Evolutionary conservation across 495 filamentous ascomycete genomes (phyloP), one percentile per base, ranked within the genome.

Genomic region (Penicillium paxilli): DNA sequence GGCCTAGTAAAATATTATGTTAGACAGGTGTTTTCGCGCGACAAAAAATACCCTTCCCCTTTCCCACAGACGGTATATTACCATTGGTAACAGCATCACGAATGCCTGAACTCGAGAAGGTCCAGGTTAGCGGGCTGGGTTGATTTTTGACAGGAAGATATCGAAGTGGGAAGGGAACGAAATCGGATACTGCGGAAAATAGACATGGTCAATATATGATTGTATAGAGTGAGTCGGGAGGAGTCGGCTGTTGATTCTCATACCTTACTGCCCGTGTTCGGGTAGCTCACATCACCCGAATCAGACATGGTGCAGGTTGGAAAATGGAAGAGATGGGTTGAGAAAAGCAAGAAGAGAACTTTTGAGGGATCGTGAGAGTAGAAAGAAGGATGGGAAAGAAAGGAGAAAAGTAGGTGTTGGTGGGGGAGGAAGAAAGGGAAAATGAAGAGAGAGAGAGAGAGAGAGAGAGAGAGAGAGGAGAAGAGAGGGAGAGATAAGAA

Each of bases 1-100:
- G 88, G 51, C 87, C 91, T 91, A 40, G 61, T 17, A 47, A 40
- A 30, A 42, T 16, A 37, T 38, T 14, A 42, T 23, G 67, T 81
- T 55, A 76, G 68, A 55, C 62, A 63, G 56, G 65, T 63, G 20
- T 64, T 48, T n/a, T n/a, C n/a, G 45, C 64, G 44, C 58, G 33
- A 19, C 23, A 46, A 26, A 30, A 48, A 6, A 21, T 1, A 16
- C 14, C 16, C 22, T n/a, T n/a, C 14, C 22, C 45, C 46, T 51
- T 47, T 40, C 55, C 23, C 41, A 42, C 35, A 38, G 40, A 45
- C 12, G 50, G 47, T 35, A 23, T 21, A 44, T 62, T 70, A 71
- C 70, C 71, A 47, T 72, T 71, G 46, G 64, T 67, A 21, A 69
- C 41, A 19, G 57, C 47, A 62, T 70, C 61, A 28, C 58, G 33